Evolutionary conservation across 2,329 filamentous ascomycete species (phyloP).

Genomic region (Aspergillus sp.): DNA sequence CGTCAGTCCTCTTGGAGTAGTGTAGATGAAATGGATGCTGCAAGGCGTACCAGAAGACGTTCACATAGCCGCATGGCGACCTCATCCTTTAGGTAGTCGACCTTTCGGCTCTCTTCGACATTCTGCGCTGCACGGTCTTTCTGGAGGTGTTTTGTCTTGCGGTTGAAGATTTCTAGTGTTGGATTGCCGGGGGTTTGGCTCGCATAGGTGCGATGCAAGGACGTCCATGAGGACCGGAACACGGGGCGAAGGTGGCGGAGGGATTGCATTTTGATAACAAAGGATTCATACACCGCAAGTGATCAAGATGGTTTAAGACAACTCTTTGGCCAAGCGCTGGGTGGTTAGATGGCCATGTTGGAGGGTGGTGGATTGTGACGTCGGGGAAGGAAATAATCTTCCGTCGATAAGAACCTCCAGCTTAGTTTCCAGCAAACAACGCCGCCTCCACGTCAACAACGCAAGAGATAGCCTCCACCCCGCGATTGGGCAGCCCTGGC

Average conservation of each 20-base stretch:
- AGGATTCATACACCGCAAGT: neutral
- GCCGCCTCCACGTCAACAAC: neutral
- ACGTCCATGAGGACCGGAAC: neutral
- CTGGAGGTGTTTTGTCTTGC: slow-evolving; percentile 81
- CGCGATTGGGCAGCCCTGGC: neutral
- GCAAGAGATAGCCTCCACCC: neutral
- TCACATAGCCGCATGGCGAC: slow-evolving; percentile 82
- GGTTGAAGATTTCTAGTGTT: slow-evolving; percentile 87
- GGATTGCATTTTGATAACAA: slow-evolving; percentile 12
- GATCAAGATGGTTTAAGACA: no score
- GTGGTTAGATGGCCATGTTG: neutral
- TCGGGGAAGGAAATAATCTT: slow-evolving; percentile 4
- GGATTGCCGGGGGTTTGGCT: slow-evolving; percentile 74
- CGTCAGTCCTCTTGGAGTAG: slow-evolving; percentile 13
- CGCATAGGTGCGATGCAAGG: slow-evolving; percentile 62
- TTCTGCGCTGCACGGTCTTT: slow-evolving; percentile 80
- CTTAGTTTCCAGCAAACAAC: neutral
- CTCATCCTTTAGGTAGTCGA: slow-evolving; percentile 93
- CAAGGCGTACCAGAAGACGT: slow-evolving; percentile 66
- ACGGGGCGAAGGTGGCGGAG: slow-evolving; percentile 16
- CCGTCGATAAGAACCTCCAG: neutral
- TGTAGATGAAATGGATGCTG: neutral
- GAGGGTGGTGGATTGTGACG: neutral
- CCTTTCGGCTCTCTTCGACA: slow-evolving; percentile 69
- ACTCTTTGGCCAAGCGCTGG: no score